These are phyloP conservation scores for Blastomyces silverae DNA, from an alignment of 2,329 filamentous ascomycete species.

Conservation along the genomic window DNA sequence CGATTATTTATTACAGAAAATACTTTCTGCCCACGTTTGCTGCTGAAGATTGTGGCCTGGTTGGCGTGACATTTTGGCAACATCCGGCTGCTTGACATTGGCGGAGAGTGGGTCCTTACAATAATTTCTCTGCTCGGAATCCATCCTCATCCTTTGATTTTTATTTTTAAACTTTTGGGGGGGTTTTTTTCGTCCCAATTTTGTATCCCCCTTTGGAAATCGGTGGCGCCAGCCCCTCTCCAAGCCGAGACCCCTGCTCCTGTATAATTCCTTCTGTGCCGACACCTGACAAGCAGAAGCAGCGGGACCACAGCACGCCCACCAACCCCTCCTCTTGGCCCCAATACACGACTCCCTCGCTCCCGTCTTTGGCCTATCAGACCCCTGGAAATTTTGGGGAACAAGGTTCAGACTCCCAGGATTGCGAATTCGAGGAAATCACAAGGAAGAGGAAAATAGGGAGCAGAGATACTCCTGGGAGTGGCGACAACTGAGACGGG, in stretches of 20 bases:
- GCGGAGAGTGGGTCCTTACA: constrained; percentile 1
- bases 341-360: not conserved
- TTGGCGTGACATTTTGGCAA: constrained; percentile 5
- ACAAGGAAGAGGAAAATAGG: constrained; percentile 3
- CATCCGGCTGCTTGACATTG: not conserved
- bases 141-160: not conserved
- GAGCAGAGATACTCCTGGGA: not conserved
- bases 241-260: not conserved
- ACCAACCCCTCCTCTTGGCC: not conserved
- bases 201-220: not conserved
- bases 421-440: constrained; percentile 11
- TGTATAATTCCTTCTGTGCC: not conserved
- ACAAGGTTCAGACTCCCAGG: constrained; percentile 11
- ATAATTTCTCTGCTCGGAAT: not conserved
- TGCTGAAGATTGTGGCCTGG: not conserved
- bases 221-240: not conserved
- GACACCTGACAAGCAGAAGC: constrained; percentile 5
- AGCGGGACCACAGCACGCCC: not conserved
- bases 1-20: constrained; percentile 5
- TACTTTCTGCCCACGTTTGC: not conserved
- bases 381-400: not conserved
- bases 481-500: not conserved
- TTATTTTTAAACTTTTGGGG: constrained; percentile 4
- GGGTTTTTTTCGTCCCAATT: not conserved
- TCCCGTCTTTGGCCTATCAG: constrained; percentile 3